phyloP scores from a whole-genome alignment of 208 protist genomes.

The Leishmania braziliensis region DNA sequence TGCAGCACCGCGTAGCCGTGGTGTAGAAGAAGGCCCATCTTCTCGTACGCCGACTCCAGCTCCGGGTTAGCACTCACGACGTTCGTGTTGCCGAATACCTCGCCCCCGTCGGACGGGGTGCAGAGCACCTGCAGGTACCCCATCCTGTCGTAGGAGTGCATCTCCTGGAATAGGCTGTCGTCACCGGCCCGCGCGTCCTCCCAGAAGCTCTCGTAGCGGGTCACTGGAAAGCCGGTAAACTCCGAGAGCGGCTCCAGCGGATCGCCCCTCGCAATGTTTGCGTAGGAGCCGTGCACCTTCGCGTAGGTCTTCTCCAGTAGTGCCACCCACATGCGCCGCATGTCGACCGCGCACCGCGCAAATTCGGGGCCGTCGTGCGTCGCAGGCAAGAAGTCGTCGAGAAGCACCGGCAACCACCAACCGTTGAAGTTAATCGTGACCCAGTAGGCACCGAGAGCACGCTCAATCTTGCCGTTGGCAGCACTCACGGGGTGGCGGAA shows the following conservation, averaged over 20 bases:
- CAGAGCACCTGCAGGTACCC: conserved; percentile 71
- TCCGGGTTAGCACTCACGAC: conserved; percentile 38
- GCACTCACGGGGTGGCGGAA: conserved; percentile 72
- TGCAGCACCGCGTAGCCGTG: conserved; percentile 71
- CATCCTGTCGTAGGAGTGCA: conserved; percentile 44
- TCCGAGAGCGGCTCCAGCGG: conserved; percentile 73
- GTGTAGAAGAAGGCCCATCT: conserved; percentile 61
- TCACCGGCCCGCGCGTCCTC: conserved; percentile 40
- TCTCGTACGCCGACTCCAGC: conserved; percentile 56
- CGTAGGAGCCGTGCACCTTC: conserved; percentile 83
- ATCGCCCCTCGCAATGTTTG: conserved; percentile 81
- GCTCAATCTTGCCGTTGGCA: conserved; percentile 55
- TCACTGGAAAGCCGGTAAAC: conserved; percentile 79
- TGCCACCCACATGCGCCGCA: conserved; percentile 81
- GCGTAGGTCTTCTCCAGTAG: conserved; percentile 90
- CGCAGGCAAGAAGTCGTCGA: conserved; percentile 84
- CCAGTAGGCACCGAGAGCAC: conserved; percentile 70
- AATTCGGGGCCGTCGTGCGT: conserved; percentile 65
- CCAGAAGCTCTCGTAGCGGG: conserved; percentile 66
- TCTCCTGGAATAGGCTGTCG: conserved; percentile 59
- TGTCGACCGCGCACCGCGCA: conserved; percentile 52
- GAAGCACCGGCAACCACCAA: conserved; percentile 77
- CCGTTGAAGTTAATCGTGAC: conserved; percentile 83
- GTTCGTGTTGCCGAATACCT: conserved; percentile 43
- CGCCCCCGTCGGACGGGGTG: conserved; percentile 56